phyloP scores from a whole-genome alignment of 2,329 filamentous ascomycete species.

The Boeremia exigua region DNA sequence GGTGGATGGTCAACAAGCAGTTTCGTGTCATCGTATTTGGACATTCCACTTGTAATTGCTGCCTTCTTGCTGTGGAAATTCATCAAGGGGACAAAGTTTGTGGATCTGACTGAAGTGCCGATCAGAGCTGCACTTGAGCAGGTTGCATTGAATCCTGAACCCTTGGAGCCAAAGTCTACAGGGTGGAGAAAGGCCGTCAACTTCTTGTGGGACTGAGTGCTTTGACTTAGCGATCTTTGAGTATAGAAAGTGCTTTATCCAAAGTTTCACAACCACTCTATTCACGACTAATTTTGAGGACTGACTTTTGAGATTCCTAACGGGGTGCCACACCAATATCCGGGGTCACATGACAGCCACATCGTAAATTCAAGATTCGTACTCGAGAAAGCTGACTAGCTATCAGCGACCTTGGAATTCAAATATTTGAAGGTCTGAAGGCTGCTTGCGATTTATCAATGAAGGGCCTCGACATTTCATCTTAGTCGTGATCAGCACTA shows the following conservation, averaged over 20 bases:
- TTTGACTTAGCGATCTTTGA: not conserved
- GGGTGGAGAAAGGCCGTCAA: slow-evolving; percentile 23
- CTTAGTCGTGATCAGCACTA: not conserved
- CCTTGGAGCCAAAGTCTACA: slow-evolving; percentile 20
- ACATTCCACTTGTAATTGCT: slow-evolving; percentile 45
- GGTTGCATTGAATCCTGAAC: slow-evolving; percentile 27
- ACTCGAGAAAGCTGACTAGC: too few species aligned
- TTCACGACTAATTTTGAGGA: too few species aligned
- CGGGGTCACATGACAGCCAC: too few species aligned
- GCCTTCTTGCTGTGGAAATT: slow-evolving; percentile 70
- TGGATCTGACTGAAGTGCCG: slow-evolving; percentile 33
- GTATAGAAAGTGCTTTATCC: too few species aligned
- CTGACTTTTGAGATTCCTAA: too few species aligned
- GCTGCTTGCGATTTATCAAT: not conserved
- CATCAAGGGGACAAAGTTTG: slow-evolving; percentile 63
- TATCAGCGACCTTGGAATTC: too few species aligned
- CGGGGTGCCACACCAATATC: too few species aligned
- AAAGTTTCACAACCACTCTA: too few species aligned
- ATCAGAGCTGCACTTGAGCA: slow-evolving; percentile 32
- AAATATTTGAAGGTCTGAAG: not conserved
- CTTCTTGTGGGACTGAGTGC: slow-evolving; percentile 27
- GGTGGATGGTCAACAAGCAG: slow-evolving; percentile 46
- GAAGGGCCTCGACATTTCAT: not conserved
- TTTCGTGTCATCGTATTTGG: slow-evolving; percentile 47
- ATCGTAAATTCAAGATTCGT: too few species aligned